These are phyloP conservation scores for Cymodocea nodosa DNA, from an alignment of 116 monocot genomes.

Conservation along the genomic window DNA sequence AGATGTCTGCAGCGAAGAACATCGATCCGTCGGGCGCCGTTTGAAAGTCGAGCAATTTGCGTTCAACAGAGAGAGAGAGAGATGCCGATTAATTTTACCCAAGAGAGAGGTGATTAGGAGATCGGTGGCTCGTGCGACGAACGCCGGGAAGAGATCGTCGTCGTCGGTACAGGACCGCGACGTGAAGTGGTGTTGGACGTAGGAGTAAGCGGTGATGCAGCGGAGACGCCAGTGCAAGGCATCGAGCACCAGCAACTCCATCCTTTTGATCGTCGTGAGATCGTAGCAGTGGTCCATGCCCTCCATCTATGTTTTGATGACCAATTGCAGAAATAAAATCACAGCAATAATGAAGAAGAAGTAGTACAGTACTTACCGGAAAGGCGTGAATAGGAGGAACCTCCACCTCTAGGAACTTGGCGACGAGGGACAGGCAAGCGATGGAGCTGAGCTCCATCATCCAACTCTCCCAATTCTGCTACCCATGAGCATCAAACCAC, in stretches of 20 bases:
- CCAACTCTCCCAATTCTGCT: slow-evolving; percentile 67
- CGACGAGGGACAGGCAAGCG: slow-evolving; percentile 61
- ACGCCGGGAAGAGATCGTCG: slow-evolving; percentile 24
- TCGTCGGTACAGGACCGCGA: not conserved
- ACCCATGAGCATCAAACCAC: not conserved
- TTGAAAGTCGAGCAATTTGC: no score
- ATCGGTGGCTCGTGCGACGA: no score
- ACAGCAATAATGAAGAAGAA: no score
- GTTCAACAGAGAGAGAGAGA: not conserved
- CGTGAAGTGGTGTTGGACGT: slow-evolving; percentile 21
- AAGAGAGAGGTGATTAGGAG: slow-evolving; percentile 15
- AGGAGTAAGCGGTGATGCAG: slow-evolving; percentile 53
- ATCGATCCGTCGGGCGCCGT: not conserved
- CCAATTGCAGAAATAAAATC: no score
- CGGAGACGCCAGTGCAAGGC: slow-evolving; percentile 59
- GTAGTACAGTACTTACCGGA: slow-evolving; percentile 44
- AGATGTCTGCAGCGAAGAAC: slow-evolving; percentile 7
- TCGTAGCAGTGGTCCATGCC: slow-evolving; percentile 40
- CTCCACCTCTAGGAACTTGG: slow-evolving; percentile 52
- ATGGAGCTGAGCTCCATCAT: slow-evolving; percentile 61
- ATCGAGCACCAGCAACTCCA: slow-evolving; percentile 63
- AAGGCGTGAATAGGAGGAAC: slow-evolving; percentile 38
- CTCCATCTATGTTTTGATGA: slow-evolving; percentile 43
- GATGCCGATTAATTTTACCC: slow-evolving; percentile 18
- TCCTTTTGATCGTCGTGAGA: slow-evolving; percentile 33